Base-by-base conservation (phyloP, 768 basidiomycete species). In the Hericium rajendrae region DNA sequence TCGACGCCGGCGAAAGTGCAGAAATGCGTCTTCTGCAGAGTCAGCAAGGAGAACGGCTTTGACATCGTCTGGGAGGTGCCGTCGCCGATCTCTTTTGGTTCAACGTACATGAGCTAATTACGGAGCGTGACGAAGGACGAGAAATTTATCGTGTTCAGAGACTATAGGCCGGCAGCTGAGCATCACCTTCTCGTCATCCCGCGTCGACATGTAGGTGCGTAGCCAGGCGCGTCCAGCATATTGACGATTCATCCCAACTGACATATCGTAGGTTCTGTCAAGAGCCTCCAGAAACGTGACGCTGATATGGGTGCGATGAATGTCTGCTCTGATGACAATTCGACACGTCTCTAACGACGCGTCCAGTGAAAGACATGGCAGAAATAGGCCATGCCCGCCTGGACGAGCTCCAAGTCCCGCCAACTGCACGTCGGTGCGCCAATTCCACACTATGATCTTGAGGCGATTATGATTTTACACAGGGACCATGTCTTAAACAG, bases 301-400 rank as follows among this genome's bases (percentile, higher is more conserved):
- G 73, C 72, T 2, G 64, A 70, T 24, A 71, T 86, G 56, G 72
- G 86, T 87, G 65, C 37, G 72, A 11, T 6, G 32, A 32, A 32
- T 32, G 32, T 32, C 4, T 6, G 6, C 32, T 32, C 32, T 32
- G 6, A n/a, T 57, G 18, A 66, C 46, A 18, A 24, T 26, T 51
- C 4, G 56, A 59, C 60, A 57, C n/a, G 68, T 69, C 68, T 69
- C 68, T 60, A 66, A 61, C 65, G 56, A 59, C 32, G 5, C 32
- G 46, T 38, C 12, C 59, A 82, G 80, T 82, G 1, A 66, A 66
- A 58, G 65, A 70, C 12, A 80, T 83, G 81, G 65, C 72, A 55
- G 64, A 56, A 5, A 72, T 85, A 48, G 88, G 86, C 2, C 69
- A 81, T 52, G 62, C 65, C 39, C 65, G 85, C 48, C 69, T 90